These are phyloP conservation scores for Phaeosphaeria sp. DNA, from an alignment of 2,329 filamentous ascomycete genomes.

Conservation along the genomic window DNA sequence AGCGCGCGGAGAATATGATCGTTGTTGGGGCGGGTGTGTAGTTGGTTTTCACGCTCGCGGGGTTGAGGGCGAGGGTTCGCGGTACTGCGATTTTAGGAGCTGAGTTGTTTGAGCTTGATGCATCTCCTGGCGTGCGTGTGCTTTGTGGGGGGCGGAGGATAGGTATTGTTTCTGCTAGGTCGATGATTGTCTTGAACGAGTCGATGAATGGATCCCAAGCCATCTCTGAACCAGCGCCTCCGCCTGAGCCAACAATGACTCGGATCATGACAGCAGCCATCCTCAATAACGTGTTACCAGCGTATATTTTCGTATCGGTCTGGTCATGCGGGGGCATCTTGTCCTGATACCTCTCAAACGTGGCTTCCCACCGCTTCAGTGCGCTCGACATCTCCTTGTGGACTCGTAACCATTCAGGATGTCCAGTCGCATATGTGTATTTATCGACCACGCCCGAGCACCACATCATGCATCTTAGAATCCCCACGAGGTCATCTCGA, in stretches of 20 bases:
- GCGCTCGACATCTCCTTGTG: conserved; percentile 24
- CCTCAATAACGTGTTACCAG: conserved; percentile 32
- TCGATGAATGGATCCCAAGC: conserved; percentile 32
- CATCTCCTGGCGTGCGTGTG: neutral
- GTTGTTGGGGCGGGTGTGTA: conserved; percentile 9
- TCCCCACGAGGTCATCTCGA: conserved; percentile 32
- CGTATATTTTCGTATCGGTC: conserved; percentile 29
- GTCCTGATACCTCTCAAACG: conserved; percentile 27
- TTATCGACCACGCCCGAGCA: conserved; percentile 29
- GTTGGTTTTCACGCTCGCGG: conserved; percentile 6
- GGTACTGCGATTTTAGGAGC: neutral
- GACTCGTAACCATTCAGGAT: conserved; percentile 25
- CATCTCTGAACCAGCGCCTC: conserved; percentile 24
- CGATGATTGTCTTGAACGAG: conserved; percentile 32
- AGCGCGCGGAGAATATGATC: neutral
- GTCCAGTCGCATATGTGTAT: conserved; percentile 21
- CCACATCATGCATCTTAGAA: conserved; percentile 39
- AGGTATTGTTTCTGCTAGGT: conserved; percentile 35
- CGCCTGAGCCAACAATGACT: conserved; percentile 24
- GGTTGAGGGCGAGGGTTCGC: conserved; percentile 24
- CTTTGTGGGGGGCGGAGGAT: conserved; percentile 12
- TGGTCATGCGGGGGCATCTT: conserved; percentile 22
- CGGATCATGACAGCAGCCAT: conserved; percentile 31
- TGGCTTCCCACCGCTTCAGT: conserved; percentile 26
- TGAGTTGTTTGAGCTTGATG: neutral